Base-by-base conservation (phyloP, 495 filamentous ascomycete species). In the Clohesyomyces aquaticus region DNA sequence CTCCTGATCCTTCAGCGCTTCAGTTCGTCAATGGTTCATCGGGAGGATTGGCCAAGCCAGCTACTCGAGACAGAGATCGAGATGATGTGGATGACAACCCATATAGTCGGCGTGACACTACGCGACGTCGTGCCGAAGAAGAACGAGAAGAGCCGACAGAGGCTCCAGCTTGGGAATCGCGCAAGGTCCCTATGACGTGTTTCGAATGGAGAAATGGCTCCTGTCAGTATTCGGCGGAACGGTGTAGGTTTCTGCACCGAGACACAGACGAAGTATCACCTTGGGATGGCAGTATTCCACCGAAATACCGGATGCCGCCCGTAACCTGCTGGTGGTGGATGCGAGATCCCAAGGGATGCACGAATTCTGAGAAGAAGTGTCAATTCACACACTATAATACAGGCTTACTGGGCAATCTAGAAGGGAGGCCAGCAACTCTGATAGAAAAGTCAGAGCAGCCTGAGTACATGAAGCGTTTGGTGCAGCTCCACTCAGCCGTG, bases 101-200 rank as follows among this genome's bases (percentile, higher is more conserved):
- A 14, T 61, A 67, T 29, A 46, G 51, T 19, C 59, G 50, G 1
- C 64, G 64, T 14, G 57, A 62, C 10, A 19, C 43, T 25, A 29
- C 10, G 16, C 38, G 4, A 9, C 46, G 45, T 1, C 35, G 35
- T 27, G 25, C 21, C 21, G 29, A 60, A 19, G 41, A 18, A 1
- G 27, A 21, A 4, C 10, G 48, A 32, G 55, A 45, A 28, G 46
- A 25, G n/a, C 54, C 42, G 25, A 59, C 10, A 9, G 6, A 18
- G 25, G 16, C 21, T 21, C 45, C 42, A 22, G 42, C 42, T 8
- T 64, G 42, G 53, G 59, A 55, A 29, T 21, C 3, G 10, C 19
- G 26, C 32, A 71, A 71, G 58, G 45, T 68, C 11, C 66, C 66
- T 4, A 12, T 68, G 19, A 66, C 52, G 11, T 71, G 69, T 45